phyloP scores from a whole-genome alignment of 441 rosid species.

The Populus hybrid region DNA sequence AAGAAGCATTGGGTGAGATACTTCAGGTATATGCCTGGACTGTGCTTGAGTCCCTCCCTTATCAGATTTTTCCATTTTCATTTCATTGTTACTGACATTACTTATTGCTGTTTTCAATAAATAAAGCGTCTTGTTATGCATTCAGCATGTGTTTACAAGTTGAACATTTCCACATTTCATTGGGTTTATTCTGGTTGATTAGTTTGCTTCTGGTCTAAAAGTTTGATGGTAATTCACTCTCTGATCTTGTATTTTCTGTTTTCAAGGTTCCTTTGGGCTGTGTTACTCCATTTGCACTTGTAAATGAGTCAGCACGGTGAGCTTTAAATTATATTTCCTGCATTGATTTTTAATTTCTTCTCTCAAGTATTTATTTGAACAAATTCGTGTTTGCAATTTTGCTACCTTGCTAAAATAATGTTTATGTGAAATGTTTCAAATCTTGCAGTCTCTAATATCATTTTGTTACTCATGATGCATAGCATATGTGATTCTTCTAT shows the following conservation, averaged over 20 bases:
- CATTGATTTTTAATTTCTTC: neutral
- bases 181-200: neutral
- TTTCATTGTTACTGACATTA: neutral
- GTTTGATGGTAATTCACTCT: slow-evolving; percentile 5
- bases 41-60: neutral
- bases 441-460: neutral
- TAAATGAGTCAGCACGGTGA: slow-evolving; percentile 84
- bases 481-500: neutral
- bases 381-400: neutral
- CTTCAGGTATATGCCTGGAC: slow-evolving; percentile 55
- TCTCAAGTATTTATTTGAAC: slow-evolving; percentile 3
- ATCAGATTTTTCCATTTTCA: neutral
- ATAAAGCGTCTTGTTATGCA: neutral
- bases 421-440: too few relatives aligned
- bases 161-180: neutral
- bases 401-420: neutral
- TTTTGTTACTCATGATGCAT: neutral
- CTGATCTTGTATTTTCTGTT: slow-evolving; percentile 14
- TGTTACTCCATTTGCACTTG: slow-evolving; percentile 79
- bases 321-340: slow-evolving; percentile 8
- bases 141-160: neutral
- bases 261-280: slow-evolving; percentile 80
- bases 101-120: neutral
- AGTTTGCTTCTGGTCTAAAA: neutral
- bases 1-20: slow-evolving; percentile 74